phyloP scores from a whole-genome alignment of 2,329 filamentous ascomycete species.

The Alternaria sp. region DNA sequence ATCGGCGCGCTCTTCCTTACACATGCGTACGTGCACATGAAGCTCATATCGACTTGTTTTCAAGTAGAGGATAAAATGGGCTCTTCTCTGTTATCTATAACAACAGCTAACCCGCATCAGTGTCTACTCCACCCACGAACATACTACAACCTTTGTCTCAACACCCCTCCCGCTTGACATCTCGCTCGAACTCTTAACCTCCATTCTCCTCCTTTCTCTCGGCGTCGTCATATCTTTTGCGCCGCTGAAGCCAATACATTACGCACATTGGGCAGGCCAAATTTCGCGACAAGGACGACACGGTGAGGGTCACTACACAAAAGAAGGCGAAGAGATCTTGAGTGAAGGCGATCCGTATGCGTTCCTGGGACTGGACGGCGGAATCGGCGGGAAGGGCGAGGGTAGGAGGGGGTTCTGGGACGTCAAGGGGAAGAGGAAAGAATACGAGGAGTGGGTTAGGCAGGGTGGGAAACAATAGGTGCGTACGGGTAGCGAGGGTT shows the following conservation, averaged over 20 bases:
- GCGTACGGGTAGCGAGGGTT: neutral
- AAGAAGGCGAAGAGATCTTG: constrained; percentile 72
- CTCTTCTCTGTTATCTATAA: neutral
- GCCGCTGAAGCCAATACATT: constrained; percentile 82
- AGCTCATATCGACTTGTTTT: neutral
- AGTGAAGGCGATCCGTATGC: constrained; percentile 78
- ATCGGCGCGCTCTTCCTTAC: constrained; percentile 80
- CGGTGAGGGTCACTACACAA: constrained; percentile 63
- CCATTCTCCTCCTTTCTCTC: constrained; percentile 79
- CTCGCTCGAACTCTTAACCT: constrained; percentile 81
- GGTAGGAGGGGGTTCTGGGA: constrained; percentile 85
- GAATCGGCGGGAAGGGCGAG: constrained; percentile 68
- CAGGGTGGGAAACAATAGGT: constrained; percentile 28
- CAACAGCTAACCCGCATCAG: constrained; percentile 59
- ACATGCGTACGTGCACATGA: constrained; percentile 75
- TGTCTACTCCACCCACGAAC: constrained; percentile 95
- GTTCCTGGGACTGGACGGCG: constrained; percentile 61
- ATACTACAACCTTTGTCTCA: constrained; percentile 72
- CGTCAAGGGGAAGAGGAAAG: constrained; percentile 82
- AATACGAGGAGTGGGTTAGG: constrained; percentile 79
- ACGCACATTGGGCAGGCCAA: constrained; percentile 82
- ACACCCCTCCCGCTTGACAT: constrained; percentile 80
- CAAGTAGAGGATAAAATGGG: neutral
- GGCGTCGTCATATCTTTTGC: constrained; percentile 83
- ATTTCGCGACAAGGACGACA: constrained; percentile 78